Evolutionary conservation across 805 yeast species (phyloP).

Genomic region (Candida methanosorbosa): DNA sequence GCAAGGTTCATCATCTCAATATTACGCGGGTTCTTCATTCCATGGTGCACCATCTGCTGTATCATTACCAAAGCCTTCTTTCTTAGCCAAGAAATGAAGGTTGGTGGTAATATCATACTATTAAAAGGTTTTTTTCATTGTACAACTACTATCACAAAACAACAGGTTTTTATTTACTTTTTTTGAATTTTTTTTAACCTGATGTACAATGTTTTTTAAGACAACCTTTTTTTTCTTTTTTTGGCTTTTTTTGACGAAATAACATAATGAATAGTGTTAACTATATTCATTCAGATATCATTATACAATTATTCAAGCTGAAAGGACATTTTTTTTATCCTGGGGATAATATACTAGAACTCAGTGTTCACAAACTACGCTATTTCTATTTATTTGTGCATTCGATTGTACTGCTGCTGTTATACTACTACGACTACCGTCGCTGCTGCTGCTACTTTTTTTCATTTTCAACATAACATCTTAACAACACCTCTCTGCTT

Average conservation of each 20-base stretch:
- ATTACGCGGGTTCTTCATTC: slow-evolving; percentile 50
- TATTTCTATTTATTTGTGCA: no score
- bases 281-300: no score
- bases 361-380: no score
- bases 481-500: no score
- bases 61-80: slow-evolving; percentile 48
- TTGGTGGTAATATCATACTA: neutral
- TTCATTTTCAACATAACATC: no score
- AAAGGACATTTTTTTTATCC: no score
- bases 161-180: neutral
- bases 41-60: slow-evolving; percentile 49
- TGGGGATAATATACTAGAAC: no score
- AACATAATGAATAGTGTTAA: no score
- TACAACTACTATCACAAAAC: neutral
- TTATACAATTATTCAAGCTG: no score
- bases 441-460: no score
- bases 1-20: slow-evolving; percentile 5
- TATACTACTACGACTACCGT: no score
- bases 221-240: neutral
- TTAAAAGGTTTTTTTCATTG: neutral
- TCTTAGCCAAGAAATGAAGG: slow-evolving; percentile 15
- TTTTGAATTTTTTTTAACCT: neutral
- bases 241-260: neutral
- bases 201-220: neutral
- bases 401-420: no score